A percentile compares a stretch with the other conserved stretches of the same genome.
phyloP scores from a whole-genome alignment of 192 early-diverging fungal species.

The Chytriomyces sp. region DNA sequence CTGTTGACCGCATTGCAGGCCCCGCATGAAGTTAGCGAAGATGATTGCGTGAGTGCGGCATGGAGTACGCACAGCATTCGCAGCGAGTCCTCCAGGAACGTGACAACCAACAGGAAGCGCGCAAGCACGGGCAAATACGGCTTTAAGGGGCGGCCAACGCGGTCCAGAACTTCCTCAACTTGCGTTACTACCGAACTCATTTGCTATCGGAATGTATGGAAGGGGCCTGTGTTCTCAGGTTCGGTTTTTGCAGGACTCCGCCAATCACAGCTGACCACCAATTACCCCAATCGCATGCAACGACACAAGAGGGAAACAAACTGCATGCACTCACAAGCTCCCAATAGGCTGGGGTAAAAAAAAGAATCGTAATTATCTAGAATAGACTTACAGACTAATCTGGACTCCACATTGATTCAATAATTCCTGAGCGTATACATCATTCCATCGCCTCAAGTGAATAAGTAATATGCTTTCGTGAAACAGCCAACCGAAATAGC shows the following conservation, averaged over 20 bases:
- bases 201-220: too few relatives aligned
- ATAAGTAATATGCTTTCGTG: too few relatives aligned
- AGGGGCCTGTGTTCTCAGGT: neutral
- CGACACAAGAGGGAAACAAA: too few relatives aligned
- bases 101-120: constrained; percentile 92
- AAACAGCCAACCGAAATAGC: neutral
- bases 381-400: too few relatives aligned
- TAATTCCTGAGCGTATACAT: too few relatives aligned
- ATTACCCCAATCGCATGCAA: neutral
- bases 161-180: constrained; percentile 78
- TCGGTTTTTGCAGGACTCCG: neutral
- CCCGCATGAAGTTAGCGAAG: neutral
- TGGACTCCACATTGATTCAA: too few relatives aligned
- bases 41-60: neutral
- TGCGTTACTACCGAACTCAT: constrained; percentile 36
- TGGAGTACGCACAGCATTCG: constrained; percentile 62
- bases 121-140: constrained; percentile 88
- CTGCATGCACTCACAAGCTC: too few relatives aligned
- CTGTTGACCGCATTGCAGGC: constrained; percentile 3
- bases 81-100: constrained; percentile 92
- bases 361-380: too few relatives aligned
- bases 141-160: constrained; percentile 78
- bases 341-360: too few relatives aligned
- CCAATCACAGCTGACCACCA: neutral
- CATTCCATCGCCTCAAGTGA: too few relatives aligned